Evolutionary conservation across 2,329 filamentous ascomycete genomes (phyloP).

Genomic region (Penicillium sp.): DNA sequence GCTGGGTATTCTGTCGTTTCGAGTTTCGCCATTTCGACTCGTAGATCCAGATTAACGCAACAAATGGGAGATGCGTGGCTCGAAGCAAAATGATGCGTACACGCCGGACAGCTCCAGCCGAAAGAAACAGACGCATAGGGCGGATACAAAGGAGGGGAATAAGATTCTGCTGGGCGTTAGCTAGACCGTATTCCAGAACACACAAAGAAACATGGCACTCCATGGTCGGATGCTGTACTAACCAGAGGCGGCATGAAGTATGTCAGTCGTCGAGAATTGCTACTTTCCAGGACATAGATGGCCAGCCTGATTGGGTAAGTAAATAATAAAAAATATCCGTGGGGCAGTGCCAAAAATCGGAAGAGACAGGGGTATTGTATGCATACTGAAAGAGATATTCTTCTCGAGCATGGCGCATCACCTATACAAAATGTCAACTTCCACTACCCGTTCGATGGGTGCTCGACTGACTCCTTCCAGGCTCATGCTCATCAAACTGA

Average conservation of each 20-base stretch:
- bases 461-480: slow-evolving; percentile 53
- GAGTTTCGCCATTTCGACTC: slow-evolving; percentile 40
- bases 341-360: background rate
- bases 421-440: slow-evolving; percentile 39
- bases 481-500: slow-evolving; percentile 61
- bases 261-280: slow-evolving; percentile 48
- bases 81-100: slow-evolving; percentile 62
- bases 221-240: slow-evolving; percentile 23
- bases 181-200: slow-evolving; percentile 13
- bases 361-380: background rate
- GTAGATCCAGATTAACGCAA: slow-evolving; percentile 60
- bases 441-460: background rate
- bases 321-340: slow-evolving; percentile 1
- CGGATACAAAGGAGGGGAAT: slow-evolving; percentile 59
- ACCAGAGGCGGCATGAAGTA: slow-evolving; percentile 52
- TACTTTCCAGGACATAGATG: slow-evolving; percentile 49
- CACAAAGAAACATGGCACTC: slow-evolving; percentile 4
- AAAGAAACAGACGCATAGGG: slow-evolving; percentile 58
- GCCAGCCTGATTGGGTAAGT: slow-evolving; percentile 36
- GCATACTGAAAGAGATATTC: slow-evolving; percentile 63
- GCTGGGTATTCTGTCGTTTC: slow-evolving; percentile 16
- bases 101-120: slow-evolving; percentile 56
- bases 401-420: slow-evolving; percentile 62
- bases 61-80: slow-evolving; percentile 60
- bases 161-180: slow-evolving; percentile 52